Conservation (phyloP, 805 yeast genomes). For the Peterozyma toletana region DNA sequence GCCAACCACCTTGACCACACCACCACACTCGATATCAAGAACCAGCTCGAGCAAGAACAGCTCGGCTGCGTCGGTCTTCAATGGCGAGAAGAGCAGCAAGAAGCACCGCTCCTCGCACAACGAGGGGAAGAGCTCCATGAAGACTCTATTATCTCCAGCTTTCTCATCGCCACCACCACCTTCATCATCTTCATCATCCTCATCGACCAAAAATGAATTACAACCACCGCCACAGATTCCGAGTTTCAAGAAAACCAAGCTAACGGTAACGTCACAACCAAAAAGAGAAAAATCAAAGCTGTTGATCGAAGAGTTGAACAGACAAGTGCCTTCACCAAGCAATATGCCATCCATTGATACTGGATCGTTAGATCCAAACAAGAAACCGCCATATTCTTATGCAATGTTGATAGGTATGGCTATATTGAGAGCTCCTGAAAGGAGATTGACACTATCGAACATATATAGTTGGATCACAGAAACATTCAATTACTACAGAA, state of each 20-base stretch:
- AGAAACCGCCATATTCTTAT: conserved; percentile 90
- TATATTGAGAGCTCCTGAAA: conserved; percentile 67
- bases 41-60: not conserved
- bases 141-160: conserved; percentile 24
- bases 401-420: conserved; percentile 94
- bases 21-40: conserved; percentile 24
- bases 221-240: conserved; percentile 8
- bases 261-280: conserved; percentile 9
- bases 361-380: conserved; percentile 30
- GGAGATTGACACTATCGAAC: conserved; percentile 71
- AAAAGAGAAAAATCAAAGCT: conserved; percentile 7
- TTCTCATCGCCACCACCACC: conserved; percentile 38
- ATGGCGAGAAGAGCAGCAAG: not conserved
- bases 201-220: conserved; percentile 15
- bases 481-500: conserved; percentile 75
- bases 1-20: conserved; percentile 21
- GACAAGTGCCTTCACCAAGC: conserved; percentile 25
- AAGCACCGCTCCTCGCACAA: no score
- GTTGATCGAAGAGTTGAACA: conserved; percentile 11
- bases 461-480: conserved; percentile 89
- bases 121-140: no score
- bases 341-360: conserved; percentile 37
- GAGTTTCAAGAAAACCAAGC: conserved; percentile 7
- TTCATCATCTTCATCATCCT: conserved; percentile 40
- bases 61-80: not conserved